Percentiles rank a stretch among this genome's conserved stretches.
Evolutionary conservation across 2,329 filamentous ascomycete species (phyloP).

Genomic region (Malbranchea zuffiana): DNA sequence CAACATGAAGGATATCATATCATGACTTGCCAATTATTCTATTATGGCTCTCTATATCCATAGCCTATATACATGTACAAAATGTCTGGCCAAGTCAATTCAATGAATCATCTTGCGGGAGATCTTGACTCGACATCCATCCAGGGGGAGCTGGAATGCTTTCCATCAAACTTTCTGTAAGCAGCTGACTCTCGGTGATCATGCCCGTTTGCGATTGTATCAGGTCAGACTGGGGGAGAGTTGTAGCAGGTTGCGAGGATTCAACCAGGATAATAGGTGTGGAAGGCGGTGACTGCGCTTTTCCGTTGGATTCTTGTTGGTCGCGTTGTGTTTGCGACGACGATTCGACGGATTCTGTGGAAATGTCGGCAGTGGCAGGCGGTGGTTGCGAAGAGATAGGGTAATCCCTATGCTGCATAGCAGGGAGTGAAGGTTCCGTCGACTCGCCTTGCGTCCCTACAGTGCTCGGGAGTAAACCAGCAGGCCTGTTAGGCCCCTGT

Average conservation of each 20-base stretch:
- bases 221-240: constrained; percentile 11
- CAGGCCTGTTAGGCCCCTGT: background rate
- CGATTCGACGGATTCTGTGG: constrained; percentile 29
- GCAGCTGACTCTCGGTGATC: constrained; percentile 27
- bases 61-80: background rate
- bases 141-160: constrained; percentile 32
- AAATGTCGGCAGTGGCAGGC: constrained; percentile 17
- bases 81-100: background rate
- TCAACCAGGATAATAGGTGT: constrained; percentile 30
- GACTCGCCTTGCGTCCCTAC: constrained; percentile 5
- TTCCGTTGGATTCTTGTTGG: constrained; percentile 7
- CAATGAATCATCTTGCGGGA: constrained; percentile 23
- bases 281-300: constrained; percentile 17
- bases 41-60: background rate
- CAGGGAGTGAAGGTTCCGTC: constrained; percentile 4
- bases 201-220: constrained; percentile 10
- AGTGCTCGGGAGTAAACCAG: background rate
- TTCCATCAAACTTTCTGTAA: constrained; percentile 36
- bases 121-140: constrained; percentile 31
- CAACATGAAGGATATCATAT: too few species aligned
- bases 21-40: too few species aligned
- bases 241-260: constrained; percentile 27
- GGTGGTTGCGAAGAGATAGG: constrained; percentile 14
- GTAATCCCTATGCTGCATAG: background rate
- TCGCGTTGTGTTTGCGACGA: constrained; percentile 26